Base-by-base conservation (phyloP, 345 rosid species). In the Luvunga scandens region DNA sequence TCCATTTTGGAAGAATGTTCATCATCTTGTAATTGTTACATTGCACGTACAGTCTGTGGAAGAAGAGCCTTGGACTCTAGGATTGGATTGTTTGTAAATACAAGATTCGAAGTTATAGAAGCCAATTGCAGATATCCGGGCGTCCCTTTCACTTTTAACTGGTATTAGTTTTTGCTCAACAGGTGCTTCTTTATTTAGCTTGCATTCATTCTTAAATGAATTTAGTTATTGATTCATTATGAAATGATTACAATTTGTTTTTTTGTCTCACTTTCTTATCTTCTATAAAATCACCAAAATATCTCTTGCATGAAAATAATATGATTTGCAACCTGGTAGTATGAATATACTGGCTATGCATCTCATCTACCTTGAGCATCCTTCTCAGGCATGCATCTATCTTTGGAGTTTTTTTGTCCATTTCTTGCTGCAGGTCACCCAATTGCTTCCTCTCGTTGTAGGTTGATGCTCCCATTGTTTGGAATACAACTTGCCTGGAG, bases 391-490 rank as follows among this genome's bases (percentile, higher is more conserved):
- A 66, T 72, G 16, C 48, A 45, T 65, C 36, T 66, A 2, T 48
- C 7, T 61, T 21, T 31, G 5, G 38, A 63, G 19, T 6, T 27
- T 61, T 7, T 57, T 66, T 38, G 7, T 18, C 22, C 57, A 53
- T 75, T 67, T 62, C 31, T 24, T 59, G 76, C 34, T 33, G 42
- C 42, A 10, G 9, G n/a, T 53, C 66, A 55, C 38, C 33, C 9
- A 73, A 50, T 77, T 60, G 67, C 71, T 28, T 68, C 50, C 31
- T 77, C 65, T 48, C 21, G 18, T 42, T 85, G 83, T 78, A 91
- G 95, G 84, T 76, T 86, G 86, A 84, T 71, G 89, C 79, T 88
- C 67, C 91, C 93, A 62, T 72, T 86, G 50, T 86, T 87, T 78
- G 85, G 90, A 78, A 64, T 87, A 55, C 86, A 76, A 73, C 85